Evolutionary conservation across 495 filamentous ascomycete genomes (phyloP).

Genomic region (Penicillium antarcticum): DNA sequence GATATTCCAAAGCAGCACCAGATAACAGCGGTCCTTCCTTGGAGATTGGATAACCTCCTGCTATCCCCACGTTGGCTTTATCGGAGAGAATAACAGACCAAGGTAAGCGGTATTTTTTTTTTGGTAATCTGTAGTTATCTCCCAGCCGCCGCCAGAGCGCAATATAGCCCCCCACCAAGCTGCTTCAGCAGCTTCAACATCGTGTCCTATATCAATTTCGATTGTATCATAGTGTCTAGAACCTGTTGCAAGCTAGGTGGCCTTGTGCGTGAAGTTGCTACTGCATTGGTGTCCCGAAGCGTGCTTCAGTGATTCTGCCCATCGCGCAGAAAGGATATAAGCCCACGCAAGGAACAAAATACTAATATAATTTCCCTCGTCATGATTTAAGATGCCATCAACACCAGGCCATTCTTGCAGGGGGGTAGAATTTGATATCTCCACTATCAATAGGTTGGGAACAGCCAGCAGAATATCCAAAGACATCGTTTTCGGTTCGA

Average conservation of each 20-base stretch:
- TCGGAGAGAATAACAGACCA: slow-evolving; percentile 2
- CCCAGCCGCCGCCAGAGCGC: not conserved
- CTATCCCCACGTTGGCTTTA: slow-evolving; percentile 1
- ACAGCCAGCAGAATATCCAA: not conserved
- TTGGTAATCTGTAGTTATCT: not conserved
- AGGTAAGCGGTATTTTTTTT: not conserved
- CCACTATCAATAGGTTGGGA: not conserved
- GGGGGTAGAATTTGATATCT: not conserved
- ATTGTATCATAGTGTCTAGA: not conserved
- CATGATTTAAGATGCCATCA: not conserved
- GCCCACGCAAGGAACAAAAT: not conserved
- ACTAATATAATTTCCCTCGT: not conserved
- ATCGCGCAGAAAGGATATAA: not conserved
- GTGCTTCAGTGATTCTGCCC: not conserved
- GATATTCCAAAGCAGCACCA: slow-evolving; percentile 20
- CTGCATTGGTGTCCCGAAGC: not conserved
- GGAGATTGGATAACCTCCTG: not conserved
- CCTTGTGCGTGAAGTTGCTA: not conserved
- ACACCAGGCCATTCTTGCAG: not conserved
- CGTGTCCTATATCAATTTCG: not conserved
- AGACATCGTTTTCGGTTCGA: not conserved
- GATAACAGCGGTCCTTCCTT: slow-evolving; percentile 13
- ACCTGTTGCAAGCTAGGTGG: not conserved
- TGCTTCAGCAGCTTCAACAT: not conserved
- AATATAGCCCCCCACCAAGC: not conserved